Evolutionary conservation across 352 stramenopile genomes (phyloP).

Genomic region (Plasmopara muralis): DNA sequence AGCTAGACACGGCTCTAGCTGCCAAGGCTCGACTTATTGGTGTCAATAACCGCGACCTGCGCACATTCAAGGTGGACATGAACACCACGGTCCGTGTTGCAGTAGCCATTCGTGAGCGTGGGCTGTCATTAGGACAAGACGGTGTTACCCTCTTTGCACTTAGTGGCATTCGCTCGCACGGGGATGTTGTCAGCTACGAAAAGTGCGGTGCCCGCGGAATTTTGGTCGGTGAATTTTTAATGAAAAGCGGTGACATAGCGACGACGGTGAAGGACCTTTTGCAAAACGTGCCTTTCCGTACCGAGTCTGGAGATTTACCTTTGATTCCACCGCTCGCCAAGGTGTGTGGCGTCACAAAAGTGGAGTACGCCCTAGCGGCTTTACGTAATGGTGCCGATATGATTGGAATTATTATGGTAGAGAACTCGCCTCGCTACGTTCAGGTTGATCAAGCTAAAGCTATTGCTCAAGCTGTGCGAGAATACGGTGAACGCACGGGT

Average conservation of each 20-base stretch:
- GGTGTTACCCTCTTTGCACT: slow-evolving; percentile 89
- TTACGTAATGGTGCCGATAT: slow-evolving; percentile 91
- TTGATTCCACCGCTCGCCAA: slow-evolving; percentile 70
- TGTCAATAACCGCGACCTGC: slow-evolving; percentile 98
- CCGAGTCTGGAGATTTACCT: slow-evolving; percentile 23
- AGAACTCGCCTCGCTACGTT: slow-evolving; percentile 88
- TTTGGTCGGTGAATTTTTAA: slow-evolving; percentile 97
- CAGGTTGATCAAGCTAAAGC: slow-evolving; percentile 74
- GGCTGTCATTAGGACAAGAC: slow-evolving; percentile 60
- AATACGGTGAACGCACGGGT: slow-evolving; percentile 90
- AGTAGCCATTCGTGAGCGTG: slow-evolving; percentile 62
- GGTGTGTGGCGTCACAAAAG: slow-evolving; percentile 93
- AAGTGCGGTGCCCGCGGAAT: slow-evolving; percentile 85
- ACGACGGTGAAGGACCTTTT: slow-evolving; percentile 82
- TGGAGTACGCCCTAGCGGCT: slow-evolving; percentile 89
- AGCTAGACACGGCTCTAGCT: slow-evolving; percentile 92
- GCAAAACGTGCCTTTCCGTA: slow-evolving; percentile 24
- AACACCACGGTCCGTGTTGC: slow-evolving; percentile 90
- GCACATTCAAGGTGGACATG: slow-evolving; percentile 98
- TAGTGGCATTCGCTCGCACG: slow-evolving; percentile 92
- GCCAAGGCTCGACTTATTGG: slow-evolving; percentile 92
- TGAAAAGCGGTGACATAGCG: slow-evolving; percentile 90
- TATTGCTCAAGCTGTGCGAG: slow-evolving; percentile 88
- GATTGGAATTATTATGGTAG: slow-evolving; percentile 96
- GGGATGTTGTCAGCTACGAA: slow-evolving; percentile 89